Evolutionary conservation across 2,329 filamentous ascomycete genomes (phyloP), one percentile per base, ranked within the genome.

Genomic region (Didymella pomorum): DNA sequence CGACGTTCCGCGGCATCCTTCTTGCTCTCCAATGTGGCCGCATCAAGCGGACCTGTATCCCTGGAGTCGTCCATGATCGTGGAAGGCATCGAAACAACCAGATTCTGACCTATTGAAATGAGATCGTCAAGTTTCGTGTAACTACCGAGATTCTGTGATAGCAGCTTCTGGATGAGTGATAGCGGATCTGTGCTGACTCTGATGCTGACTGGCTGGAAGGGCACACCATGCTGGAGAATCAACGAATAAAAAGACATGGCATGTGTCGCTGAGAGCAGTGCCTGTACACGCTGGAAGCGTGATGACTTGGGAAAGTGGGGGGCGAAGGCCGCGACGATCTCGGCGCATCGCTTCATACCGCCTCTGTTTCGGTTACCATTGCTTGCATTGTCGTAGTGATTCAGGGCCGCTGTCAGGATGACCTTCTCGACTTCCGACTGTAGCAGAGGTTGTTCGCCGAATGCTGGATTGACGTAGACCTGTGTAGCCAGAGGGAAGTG

Each of bases 331-430:
- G 85, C 81, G 39, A 92, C 80, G 6, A 74, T 75, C 55, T 76
- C 73, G 64, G 89, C 84, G 44, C 90, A 92, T 74, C 87, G 91
- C 76, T 91, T 92, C 68, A 95, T 82, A 0, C 89, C 89, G 16
- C 91, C 91, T 64, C 91, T 83, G 2, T 85, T 90, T 54, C 86
- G 86, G 67, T 94, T 93, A 0, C 90, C 89, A 68, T 95, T 95
- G 21, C 89, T 91, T 3, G 91, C 91, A 70, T 91, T 91, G 69
- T 95, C 91, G 70, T 93, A 95, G 4, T 89, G 85, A 52, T 85
- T 82, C 79, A 93, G 84, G 1, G 89, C 88, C 45, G 87, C 82
- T 1, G 81, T 81, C 41, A 90, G 79, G 9, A 92, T 80, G 1
- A 86, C 85, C 4, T 86, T 82, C 68, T 87, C 84, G 1, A 92